These are phyloP conservation scores for Ustilago vetiveriae DNA, from an alignment of 1,284 basidiomycete genomes.

Conservation along the genomic window DNA sequence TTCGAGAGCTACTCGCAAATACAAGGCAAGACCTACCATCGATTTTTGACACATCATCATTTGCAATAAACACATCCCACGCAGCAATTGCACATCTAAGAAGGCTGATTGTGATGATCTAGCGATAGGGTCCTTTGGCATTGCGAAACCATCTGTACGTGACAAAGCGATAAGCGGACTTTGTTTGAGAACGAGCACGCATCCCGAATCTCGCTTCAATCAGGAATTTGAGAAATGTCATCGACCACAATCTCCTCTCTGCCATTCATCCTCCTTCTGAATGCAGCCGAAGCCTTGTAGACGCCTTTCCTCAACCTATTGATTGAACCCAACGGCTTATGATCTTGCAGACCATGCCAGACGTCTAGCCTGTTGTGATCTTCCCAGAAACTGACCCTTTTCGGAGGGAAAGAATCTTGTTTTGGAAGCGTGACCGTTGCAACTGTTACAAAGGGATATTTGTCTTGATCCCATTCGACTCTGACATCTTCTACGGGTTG, in stretches of 20 bases:
- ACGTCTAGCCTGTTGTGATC: conserved; percentile 54
- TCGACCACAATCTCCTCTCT: conserved; percentile 29
- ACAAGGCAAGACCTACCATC: conserved; percentile 45
- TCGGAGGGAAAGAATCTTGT: conserved; percentile 53
- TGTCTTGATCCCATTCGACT: conserved; percentile 49
- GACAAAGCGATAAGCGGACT: no score
- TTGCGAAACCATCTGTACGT: no score
- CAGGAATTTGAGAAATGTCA: conserved; percentile 40
- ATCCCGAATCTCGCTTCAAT: conserved; percentile 8
- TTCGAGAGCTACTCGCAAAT: conserved; percentile 43
- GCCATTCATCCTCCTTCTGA: conserved; percentile 30
- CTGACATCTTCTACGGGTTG: conserved; percentile 55
- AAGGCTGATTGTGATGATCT: no score
- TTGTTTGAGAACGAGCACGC: no score
- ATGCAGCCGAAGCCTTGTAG: conserved; percentile 32
- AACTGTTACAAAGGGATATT: conserved; percentile 56
- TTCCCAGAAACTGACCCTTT: conserved; percentile 54
- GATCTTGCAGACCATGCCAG: conserved; percentile 55
- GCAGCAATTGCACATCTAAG: no score
- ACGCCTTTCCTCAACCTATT: conserved; percentile 56
- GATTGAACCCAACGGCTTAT: conserved; percentile 55
- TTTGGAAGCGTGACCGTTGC: conserved; percentile 50
- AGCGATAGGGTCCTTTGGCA: no score
- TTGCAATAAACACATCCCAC: not conserved
- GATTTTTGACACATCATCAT: conserved; percentile 22